A percentile compares a stretch with the other conserved stretches of the same genome.
These are phyloP conservation scores for Colletotrichum truncatum DNA, from an alignment of 2,329 filamentous ascomycete species.

Conservation along the genomic window DNA sequence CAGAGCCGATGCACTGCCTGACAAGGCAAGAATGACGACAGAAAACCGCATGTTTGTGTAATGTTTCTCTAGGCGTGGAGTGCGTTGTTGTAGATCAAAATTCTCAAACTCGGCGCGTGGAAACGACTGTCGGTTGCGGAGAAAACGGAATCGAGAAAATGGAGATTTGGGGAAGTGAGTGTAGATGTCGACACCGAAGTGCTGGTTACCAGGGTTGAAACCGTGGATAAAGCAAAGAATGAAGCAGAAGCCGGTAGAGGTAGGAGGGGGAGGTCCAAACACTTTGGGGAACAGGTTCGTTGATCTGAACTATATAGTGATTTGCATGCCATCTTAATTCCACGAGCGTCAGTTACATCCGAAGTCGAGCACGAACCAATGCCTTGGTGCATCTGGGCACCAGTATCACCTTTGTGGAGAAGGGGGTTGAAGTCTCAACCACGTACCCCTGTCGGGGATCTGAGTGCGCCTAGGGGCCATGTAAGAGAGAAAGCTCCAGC, in stretches of 20 bases:
- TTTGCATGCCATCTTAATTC: constrained; percentile 25
- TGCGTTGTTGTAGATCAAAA: not conserved
- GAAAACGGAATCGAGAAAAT: not conserved
- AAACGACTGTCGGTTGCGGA: constrained; percentile 18
- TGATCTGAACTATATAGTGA: constrained; percentile 28
- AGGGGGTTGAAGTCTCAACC: constrained; percentile 23
- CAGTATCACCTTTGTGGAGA: constrained; percentile 29
- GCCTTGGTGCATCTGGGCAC: constrained; percentile 18
- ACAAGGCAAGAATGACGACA: constrained; percentile 16
- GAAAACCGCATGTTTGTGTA: constrained; percentile 24
- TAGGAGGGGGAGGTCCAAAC: not conserved
- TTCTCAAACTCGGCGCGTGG: not conserved
- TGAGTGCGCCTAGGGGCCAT: not conserved
- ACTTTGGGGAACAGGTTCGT: constrained; percentile 12
- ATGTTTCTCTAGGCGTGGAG: not conserved
- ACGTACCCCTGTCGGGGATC: constrained; percentile 23
- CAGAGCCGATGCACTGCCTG: constrained; percentile 20
- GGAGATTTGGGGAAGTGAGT: constrained; percentile 19
- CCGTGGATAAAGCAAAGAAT: constrained; percentile 17
- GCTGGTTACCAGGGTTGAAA: constrained; percentile 11
- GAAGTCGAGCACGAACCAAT: constrained; percentile 24
- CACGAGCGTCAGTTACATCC: constrained; percentile 16
- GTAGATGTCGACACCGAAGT: constrained; percentile 16
- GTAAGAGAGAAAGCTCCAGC: not conserved
- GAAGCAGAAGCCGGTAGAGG: constrained; percentile 4